Base-by-base conservation (phyloP, 78 protist species). In the Isochrysis galbana region DNA sequence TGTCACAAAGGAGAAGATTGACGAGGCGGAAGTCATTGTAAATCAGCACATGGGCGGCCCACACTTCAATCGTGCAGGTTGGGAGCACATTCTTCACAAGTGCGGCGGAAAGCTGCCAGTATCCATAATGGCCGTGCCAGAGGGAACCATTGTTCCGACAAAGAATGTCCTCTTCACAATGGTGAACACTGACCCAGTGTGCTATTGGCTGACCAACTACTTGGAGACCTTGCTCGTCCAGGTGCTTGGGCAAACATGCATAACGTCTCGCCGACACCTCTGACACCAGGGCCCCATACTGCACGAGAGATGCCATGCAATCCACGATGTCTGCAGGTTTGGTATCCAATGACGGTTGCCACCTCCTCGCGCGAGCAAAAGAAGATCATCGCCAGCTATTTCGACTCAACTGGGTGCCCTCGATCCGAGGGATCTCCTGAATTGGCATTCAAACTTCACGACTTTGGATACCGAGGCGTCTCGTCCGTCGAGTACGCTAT, bases 321-420 rank as follows among this genome's bases (percentile, higher is more conserved):
- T 21, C 80, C 72, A 10, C 22, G 32, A 1, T 21, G 7, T n/a
- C n/a, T n/a, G 36, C 80, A 70, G 45, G 93, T 82, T 7, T 93
- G 95, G 95, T 93, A 93, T 74, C 95, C 95, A 23, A 90, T 67
- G 74, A 91, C 95, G 25, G 93, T 93, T 41, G 91, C 92, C 61
- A 93, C 95, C n/a, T 32, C 61, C 47, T 54, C 93, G 34, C 93
- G 95, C 61, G 93, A 92, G 82, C 41, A 7, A 45, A 72, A 77
- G 51, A 84, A 90, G 91, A 77, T 34, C 54, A 77, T 93, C 87
- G 38, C 19, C 5, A 46, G 29, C 26, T 70, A 90, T 74, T 54
- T 25, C 14, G 21, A 22, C 69, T 0, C 29, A 80, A 88, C 7
- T 42, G n/a, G n/a, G n/a, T n/a, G n/a, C n/a, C n/a, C n/a, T n/a